Conservation (phyloP, 495 filamentous ascomycete genomes). For the Margaritispora aquatica region DNA sequence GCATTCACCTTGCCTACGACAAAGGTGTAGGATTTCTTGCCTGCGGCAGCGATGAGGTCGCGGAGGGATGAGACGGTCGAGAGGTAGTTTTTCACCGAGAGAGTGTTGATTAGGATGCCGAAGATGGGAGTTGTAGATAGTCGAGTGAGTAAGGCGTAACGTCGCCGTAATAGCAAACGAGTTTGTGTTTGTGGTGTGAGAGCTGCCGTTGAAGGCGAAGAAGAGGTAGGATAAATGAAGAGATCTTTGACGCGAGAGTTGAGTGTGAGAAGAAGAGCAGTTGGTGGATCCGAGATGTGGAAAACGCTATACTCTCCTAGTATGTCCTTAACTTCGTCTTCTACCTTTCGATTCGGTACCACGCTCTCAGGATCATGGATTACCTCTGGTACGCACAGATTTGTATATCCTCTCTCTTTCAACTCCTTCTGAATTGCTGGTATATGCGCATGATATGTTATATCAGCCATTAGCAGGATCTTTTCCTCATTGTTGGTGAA, state of each 20-base stretch:
- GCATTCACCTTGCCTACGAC: constrained; percentile 96
- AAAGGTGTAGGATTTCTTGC: constrained; percentile 92
- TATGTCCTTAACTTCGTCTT: constrained; percentile 29
- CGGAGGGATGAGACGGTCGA: constrained; percentile 68
- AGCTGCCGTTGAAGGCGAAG: constrained; percentile 32
- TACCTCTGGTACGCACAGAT: constrained; percentile 62
- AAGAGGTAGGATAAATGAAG: constrained; percentile 66
- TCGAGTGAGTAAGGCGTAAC: constrained; percentile 81
- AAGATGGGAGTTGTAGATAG: constrained; percentile 77
- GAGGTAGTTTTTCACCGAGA: constrained; percentile 86
- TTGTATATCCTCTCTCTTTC: constrained; percentile 54
- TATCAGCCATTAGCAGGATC: constrained; percentile 81
- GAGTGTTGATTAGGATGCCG: constrained; percentile 91
- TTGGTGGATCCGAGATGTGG: constrained; percentile 82
- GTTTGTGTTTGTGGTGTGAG: constrained; percentile 38
- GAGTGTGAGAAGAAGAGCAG: constrained; percentile 79
- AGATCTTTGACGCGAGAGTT: constrained; percentile 73
- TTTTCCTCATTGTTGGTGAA: constrained; percentile 58
- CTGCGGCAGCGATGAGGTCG: constrained; percentile 60
- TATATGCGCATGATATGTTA: constrained; percentile 75
- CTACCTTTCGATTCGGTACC: constrained; percentile 73
- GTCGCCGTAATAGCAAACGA: constrained; percentile 61
- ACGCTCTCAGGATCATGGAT: constrained; percentile 71
- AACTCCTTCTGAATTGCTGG: constrained; percentile 43
- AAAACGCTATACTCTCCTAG: constrained; percentile 73